phyloP scores from a whole-genome alignment of 2,329 filamentous ascomycete genomes.

The Dothistroma pini region DNA sequence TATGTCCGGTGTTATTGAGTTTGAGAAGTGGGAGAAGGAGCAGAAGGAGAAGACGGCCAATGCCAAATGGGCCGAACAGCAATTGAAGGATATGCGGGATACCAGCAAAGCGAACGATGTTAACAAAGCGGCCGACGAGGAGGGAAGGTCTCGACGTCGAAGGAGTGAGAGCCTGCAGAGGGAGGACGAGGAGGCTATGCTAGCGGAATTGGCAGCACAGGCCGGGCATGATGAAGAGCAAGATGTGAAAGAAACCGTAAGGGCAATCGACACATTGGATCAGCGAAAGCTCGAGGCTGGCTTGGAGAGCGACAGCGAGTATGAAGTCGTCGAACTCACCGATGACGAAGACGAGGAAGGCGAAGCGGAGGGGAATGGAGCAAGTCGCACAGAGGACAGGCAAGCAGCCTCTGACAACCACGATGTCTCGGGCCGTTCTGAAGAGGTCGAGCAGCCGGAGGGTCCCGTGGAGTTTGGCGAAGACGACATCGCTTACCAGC shows the following conservation, averaged over 20 bases:
- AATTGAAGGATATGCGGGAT: constrained; percentile 28
- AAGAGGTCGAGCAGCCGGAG: constrained; percentile 54
- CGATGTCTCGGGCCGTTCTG: constrained; percentile 39
- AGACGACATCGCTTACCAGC: constrained; percentile 88
- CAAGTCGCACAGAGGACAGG: constrained; percentile 58
- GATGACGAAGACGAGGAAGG: constrained; percentile 49
- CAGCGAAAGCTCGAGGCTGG: constrained; percentile 22
- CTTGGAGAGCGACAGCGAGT: constrained; percentile 58
- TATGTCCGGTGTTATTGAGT: constrained; percentile 67
- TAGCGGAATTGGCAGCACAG: constrained; percentile 32
- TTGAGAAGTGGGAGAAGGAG: constrained; percentile 68
- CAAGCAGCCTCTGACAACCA: constrained; percentile 44
- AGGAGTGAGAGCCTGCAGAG: constrained; percentile 33
- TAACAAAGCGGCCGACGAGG: constrained; percentile 17
- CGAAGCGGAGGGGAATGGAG: constrained; percentile 43
- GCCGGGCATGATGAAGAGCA: constrained; percentile 46
- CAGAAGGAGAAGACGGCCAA: constrained; percentile 49
- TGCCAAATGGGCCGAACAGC: constrained; percentile 33
- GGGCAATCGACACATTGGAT: constrained; percentile 21
- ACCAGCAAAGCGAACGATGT: constrained; percentile 22
- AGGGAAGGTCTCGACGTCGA: constrained; percentile 20
- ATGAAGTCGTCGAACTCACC: constrained; percentile 73
- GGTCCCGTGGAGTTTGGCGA: constrained; percentile 77
- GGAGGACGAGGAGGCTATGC: constrained; percentile 35
- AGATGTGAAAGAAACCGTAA: constrained; percentile 51